Evolutionary conservation across 2,329 filamentous ascomycete species (phyloP).

Genomic region (Alternaria sp.): DNA sequence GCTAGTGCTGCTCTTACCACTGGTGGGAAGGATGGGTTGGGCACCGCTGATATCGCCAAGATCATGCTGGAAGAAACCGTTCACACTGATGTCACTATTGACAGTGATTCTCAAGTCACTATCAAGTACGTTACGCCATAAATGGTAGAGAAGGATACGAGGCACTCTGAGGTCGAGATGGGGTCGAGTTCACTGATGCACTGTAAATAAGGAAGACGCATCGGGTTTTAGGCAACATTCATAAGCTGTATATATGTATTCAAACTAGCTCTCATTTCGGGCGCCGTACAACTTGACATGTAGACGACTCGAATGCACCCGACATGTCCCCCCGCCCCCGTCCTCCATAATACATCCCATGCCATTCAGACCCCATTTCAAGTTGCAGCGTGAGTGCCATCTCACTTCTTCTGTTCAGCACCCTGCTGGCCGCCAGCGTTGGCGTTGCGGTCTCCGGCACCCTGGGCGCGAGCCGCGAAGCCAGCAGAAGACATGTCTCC

Average conservation of each 20-base stretch:
- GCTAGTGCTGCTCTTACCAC: constrained; percentile 1
- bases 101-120: constrained; percentile 12
- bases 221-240: neutral
- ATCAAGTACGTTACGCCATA: constrained; percentile 5
- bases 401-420: neutral
- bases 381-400: neutral
- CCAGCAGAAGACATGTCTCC: neutral
- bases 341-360: neutral
- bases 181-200: neutral
- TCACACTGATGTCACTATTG: constrained; percentile 10
- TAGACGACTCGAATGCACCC: neutral
- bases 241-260: neutral
- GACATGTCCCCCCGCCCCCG: neutral
- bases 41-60: constrained; percentile 2
- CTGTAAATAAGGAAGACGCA: neutral
- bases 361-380: too few relatives aligned
- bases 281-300: neutral
- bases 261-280: neutral
- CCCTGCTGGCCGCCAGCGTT: neutral
- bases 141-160: neutral
- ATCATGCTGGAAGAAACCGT: constrained; percentile 11
- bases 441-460: neutral
- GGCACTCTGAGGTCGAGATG: neutral
- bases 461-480: neutral
- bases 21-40: constrained; percentile 2